phyloP scores from a whole-genome alignment of 768 basidiomycete species.

The Lactifluus volemus region DNA sequence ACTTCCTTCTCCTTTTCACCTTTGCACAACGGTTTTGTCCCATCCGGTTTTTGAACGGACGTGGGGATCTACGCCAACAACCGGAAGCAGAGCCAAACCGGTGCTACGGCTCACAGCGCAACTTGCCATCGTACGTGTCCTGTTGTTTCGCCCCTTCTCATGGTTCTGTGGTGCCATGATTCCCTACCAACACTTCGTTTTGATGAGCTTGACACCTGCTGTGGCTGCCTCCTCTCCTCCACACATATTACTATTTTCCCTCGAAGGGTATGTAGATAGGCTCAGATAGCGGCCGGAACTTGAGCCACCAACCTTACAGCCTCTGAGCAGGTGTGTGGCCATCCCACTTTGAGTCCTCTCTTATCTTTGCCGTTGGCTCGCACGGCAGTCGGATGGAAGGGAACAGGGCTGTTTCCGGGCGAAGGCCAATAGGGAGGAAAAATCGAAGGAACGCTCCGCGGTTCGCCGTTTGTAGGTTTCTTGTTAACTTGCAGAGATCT shows the following conservation, averaged over 20 bases:
- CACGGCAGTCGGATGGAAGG: constrained; percentile 1
- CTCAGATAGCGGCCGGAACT: background rate
- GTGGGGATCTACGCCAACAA: background rate
- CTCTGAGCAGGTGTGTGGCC: background rate
- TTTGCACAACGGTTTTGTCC: background rate
- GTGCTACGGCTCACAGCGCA: background rate
- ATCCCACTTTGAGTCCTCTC: background rate
- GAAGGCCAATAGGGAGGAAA: background rate
- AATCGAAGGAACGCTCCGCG: background rate
- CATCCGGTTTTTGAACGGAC: background rate
- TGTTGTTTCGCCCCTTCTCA: background rate
- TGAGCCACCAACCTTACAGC: too few relatives aligned
- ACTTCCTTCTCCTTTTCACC: background rate
- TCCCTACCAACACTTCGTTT: constrained; percentile 6
- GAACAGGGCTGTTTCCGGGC: background rate
- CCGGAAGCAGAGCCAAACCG: background rate
- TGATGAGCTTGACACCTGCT: background rate
- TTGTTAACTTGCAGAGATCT: background rate
- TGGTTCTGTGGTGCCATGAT: background rate
- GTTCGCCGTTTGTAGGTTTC: background rate
- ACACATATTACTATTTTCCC: background rate
- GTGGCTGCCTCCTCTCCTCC: background rate
- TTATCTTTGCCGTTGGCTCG: background rate
- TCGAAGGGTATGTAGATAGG: background rate
- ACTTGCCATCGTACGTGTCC: background rate